Evolutionary conservation across 306 rosid genomes (phyloP), one percentile per base, ranked within the genome.

Genomic region (Begonia masoniana): DNA sequence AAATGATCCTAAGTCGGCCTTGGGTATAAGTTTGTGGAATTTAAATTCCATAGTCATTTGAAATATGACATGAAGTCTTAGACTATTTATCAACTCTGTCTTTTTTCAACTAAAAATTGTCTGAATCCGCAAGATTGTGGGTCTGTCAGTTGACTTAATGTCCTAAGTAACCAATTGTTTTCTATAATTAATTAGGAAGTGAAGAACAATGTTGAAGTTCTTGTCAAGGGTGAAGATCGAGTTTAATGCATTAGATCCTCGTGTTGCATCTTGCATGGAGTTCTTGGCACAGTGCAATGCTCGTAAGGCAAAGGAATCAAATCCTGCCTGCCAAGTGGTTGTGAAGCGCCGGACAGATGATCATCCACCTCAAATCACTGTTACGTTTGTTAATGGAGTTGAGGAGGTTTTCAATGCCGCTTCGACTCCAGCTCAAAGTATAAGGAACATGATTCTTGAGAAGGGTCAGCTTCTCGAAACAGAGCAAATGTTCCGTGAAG

Each of bases 251-350:
- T 52, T 85, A 64, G 97, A 91, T 66, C 94, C 97, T 2, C 88
- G 97, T 54, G 70, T 72, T 15, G 88, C 97, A 0, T 85, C 94
- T 10, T 91, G 96, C 65, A 73, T 91, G 86, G 97, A 91, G 68
- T 91, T 91, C 66, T 51, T 91, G 56, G 96, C 96, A 0, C 96
- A 91, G 70, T 91, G 99, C 80, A 86, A 91, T 31, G 91, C 96
- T 0, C 73, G 79, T 42, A 81, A 86, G 70, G 96, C 97, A 10
- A 83, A 78, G 61, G 97, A 91, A 45, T 85, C 94, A 0, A 85
- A 85, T 57, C 96, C 97, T 7, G 69, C 82, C 6, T 85, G 96
- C 24, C 84, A 84, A 54, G 71, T 91, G 13, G 71, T 67, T 21
- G 94, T 91, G 39, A 91, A 86, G 77, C 99, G 99, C 55, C 74